Conservation (phyloP, 139 green algal genomes). For the Trebouxia sp. region DNA sequence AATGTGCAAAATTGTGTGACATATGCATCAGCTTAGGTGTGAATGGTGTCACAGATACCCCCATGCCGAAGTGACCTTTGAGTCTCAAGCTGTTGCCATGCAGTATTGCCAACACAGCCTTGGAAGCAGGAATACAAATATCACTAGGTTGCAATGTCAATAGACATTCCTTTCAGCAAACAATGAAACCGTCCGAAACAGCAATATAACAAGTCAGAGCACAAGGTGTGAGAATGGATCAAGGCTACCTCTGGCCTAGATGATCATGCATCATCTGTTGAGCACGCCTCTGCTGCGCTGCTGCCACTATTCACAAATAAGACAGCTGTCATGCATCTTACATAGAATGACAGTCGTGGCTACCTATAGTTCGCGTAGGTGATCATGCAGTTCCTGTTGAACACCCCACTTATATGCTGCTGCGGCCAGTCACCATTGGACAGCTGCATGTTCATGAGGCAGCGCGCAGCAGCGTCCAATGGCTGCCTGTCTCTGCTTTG, state of each 20-base stretch:
- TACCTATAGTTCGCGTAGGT: slow-evolving; percentile 97
- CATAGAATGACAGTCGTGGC: background rate
- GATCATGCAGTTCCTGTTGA: slow-evolving; percentile 99
- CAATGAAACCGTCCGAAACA: no score
- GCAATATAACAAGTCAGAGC: no score
- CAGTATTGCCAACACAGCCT: background rate
- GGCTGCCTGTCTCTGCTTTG: slow-evolving; percentile 60
- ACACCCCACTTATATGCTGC: slow-evolving; percentile 98
- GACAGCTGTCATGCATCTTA: background rate
- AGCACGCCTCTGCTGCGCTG: no score
- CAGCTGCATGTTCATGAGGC: slow-evolving; percentile 53
- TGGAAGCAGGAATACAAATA: background rate
- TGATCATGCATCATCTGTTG: no score
- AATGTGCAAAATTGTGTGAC: background rate
- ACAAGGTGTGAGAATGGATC: no score
- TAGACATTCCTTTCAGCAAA: no score
- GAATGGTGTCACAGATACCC: no score
- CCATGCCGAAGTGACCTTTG: no score
- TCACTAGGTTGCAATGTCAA: no score
- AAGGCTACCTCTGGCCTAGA: no score
- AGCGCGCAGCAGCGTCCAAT: slow-evolving; percentile 60
- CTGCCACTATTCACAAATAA: background rate
- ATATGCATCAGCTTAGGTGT: no score
- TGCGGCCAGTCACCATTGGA: slow-evolving; percentile 93
- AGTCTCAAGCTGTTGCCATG: no score